Evolutionary conservation across 352 stramenopile genomes (phyloP).

Genomic region (Chloridella minuta): DNA sequence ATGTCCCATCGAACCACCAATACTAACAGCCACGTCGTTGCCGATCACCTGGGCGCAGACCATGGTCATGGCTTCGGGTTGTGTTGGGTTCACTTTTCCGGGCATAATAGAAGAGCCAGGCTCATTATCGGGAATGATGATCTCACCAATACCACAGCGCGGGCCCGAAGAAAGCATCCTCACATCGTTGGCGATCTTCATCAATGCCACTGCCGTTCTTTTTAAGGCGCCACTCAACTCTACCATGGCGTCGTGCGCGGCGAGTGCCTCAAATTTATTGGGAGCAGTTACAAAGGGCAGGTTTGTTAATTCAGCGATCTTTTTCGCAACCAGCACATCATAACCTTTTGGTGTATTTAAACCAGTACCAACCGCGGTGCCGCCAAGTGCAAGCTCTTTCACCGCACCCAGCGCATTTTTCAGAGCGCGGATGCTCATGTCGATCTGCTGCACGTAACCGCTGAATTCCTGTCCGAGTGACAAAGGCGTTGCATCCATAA

Average conservation of each 20-base stretch:
- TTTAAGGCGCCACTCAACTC: constrained; percentile 57
- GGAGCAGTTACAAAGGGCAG: constrained; percentile 63
- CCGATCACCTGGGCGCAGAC: constrained; percentile 71
- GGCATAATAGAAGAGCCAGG: constrained; percentile 73
- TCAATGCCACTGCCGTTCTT: constrained; percentile 43
- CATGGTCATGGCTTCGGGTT: constrained; percentile 80
- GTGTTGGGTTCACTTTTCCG: constrained; percentile 78
- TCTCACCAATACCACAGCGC: constrained; percentile 56
- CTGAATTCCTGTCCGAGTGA: constrained; percentile 88
- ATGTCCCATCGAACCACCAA: constrained; percentile 58
- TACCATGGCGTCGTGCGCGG: constrained; percentile 55
- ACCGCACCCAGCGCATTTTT: not conserved
- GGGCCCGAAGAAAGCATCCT: constrained; percentile 33
- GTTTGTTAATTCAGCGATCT: constrained; percentile 56
- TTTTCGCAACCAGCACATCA: constrained; percentile 52
- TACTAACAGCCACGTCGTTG: constrained; percentile 59
- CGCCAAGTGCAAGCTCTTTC: constrained; percentile 48
- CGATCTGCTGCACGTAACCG: constrained; percentile 56
- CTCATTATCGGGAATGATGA: constrained; percentile 49
- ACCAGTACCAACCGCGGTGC: constrained; percentile 66
- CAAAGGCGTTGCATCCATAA: constrained; percentile 59
- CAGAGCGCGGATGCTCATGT: not conserved
- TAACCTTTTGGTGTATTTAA: constrained; percentile 45
- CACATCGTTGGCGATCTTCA: constrained; percentile 73
- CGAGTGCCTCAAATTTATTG: constrained; percentile 85